Percentiles rank a stretch among this genome's conserved stretches.
Conservation (phyloP, 495 filamentous ascomycete genomes). For the Penicillium lagena region DNA sequence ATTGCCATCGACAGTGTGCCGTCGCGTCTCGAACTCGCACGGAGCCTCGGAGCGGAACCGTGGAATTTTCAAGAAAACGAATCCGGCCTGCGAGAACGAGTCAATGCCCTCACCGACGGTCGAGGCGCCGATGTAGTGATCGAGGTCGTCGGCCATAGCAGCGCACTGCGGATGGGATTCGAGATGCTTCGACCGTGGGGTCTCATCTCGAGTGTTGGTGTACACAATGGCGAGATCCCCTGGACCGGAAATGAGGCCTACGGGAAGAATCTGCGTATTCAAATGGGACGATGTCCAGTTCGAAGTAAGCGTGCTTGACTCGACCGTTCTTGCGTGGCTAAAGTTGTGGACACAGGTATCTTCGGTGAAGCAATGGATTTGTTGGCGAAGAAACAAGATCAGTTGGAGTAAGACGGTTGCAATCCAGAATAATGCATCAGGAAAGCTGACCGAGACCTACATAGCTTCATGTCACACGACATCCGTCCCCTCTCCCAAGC, state of each 20-base stretch:
- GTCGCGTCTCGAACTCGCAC: slow-evolving; percentile 64
- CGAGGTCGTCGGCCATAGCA: slow-evolving; percentile 77
- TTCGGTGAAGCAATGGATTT: slow-evolving; percentile 59
- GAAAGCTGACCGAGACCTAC: slow-evolving; percentile 5
- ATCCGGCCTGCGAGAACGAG: slow-evolving; percentile 44
- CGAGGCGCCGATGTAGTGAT: slow-evolving; percentile 81
- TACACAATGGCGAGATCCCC: slow-evolving; percentile 84
- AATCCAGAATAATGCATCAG: no score
- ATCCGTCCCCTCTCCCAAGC: slow-evolving; percentile 32
- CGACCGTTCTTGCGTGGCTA: neutral
- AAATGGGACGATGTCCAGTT: slow-evolving; percentile 92
- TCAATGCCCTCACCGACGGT: slow-evolving; percentile 68
- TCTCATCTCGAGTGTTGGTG: slow-evolving; percentile 72
- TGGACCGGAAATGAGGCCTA: slow-evolving; percentile 85
- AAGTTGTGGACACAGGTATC: slow-evolving; percentile 12
- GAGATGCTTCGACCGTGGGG: slow-evolving; percentile 86
- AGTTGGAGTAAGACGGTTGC: slow-evolving; percentile 17
- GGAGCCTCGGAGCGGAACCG: slow-evolving; percentile 67
- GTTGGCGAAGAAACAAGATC: slow-evolving; percentile 47
- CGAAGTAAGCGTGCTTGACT: slow-evolving; percentile 13
- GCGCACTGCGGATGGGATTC: slow-evolving; percentile 71
- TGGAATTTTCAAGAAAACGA: slow-evolving; percentile 67
- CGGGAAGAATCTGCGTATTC: slow-evolving; percentile 77
- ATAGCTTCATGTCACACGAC: slow-evolving; percentile 30
- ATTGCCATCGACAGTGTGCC: slow-evolving; percentile 77